Conservation (phyloP, 805 yeast species). For the Alloascoidea africana region DNA sequence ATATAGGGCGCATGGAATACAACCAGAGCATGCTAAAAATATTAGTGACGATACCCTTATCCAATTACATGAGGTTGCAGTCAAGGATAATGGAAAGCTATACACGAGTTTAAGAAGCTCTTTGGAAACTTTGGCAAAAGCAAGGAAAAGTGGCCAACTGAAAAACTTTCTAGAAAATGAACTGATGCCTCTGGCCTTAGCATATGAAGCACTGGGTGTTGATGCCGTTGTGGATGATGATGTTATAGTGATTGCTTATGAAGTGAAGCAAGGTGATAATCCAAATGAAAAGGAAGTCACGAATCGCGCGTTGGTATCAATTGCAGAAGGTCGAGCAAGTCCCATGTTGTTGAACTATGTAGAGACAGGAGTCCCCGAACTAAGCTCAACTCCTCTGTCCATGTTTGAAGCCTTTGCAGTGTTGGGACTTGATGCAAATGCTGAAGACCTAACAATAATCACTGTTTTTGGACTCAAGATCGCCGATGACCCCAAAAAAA, state of each 20-base stretch:
- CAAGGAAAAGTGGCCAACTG: conserved; percentile 40
- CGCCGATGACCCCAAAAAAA: conserved; percentile 27
- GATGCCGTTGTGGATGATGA: conserved; percentile 25
- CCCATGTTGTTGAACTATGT: conserved; percentile 30
- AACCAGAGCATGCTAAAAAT: neutral
- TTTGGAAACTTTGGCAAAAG: conserved; percentile 42
- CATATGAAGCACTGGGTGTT: conserved; percentile 18
- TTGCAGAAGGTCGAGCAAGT: conserved; percentile 32
- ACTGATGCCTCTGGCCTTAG: conserved; percentile 9
- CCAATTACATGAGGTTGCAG: no score
- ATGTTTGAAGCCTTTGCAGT: conserved; percentile 28
- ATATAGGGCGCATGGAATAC: neutral
- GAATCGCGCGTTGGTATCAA: conserved; percentile 28
- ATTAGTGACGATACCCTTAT: neutral
- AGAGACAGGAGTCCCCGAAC: conserved; percentile 11
- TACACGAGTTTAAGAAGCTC: conserved; percentile 30
- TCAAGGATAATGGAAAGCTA: neutral
- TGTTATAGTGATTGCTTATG: conserved; percentile 38
- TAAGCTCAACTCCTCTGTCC: conserved; percentile 5
- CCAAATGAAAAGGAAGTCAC: conserved; percentile 18
- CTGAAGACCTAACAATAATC: conserved; percentile 43
- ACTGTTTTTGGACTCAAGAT: conserved; percentile 33
- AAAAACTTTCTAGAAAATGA: conserved; percentile 31
- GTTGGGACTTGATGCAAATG: conserved; percentile 32
- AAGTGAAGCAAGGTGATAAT: conserved; percentile 29